phyloP scores from a whole-genome alignment of 441 rosid species.

The Mallotus repandus region DNA sequence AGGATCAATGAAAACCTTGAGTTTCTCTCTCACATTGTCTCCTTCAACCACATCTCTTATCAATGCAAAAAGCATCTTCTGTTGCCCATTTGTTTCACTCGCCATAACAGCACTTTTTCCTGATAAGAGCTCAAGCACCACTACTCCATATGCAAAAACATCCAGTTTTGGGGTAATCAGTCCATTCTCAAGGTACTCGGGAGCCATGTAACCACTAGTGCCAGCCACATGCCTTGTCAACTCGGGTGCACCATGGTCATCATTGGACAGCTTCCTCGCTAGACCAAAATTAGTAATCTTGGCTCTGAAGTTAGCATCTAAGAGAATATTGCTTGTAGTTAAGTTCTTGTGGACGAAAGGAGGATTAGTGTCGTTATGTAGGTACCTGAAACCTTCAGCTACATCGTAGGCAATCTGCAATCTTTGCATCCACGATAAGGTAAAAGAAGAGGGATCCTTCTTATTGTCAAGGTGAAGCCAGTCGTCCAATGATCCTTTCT shows the following conservation, averaged over 20 bases:
- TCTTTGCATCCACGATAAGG: conserved; percentile 8
- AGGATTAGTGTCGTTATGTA: conserved; percentile 6
- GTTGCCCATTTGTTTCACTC: not conserved
- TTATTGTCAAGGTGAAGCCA: not conserved
- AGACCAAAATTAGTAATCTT: conserved; percentile 10
- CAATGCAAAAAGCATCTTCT: conserved; percentile 9
- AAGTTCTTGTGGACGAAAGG: conserved; percentile 7
- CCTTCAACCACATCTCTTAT: conserved; percentile 58
- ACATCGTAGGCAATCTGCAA: conserved; percentile 1
- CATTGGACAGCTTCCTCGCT: not conserved
- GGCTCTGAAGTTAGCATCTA: not conserved
- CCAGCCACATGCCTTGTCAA: conserved; percentile 8
- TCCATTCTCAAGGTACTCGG: conserved; percentile 9
- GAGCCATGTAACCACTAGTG: conserved; percentile 7
- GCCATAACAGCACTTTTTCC: conserved; percentile 14
- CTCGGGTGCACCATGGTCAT: not conserved
- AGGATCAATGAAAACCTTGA: conserved; percentile 60
- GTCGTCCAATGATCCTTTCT: conserved; percentile 41
- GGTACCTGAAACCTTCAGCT: conserved; percentile 3
- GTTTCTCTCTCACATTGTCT: conserved; percentile 61
- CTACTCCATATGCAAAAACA: conserved; percentile 24
- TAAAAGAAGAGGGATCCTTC: not conserved
- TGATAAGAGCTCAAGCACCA: conserved; percentile 20
- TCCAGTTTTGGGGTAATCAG: conserved; percentile 13
- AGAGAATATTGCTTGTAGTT: not conserved